Evolutionary conservation across 2,329 filamentous ascomycete genomes (phyloP).

Genomic region (Epichloe baconii): DNA sequence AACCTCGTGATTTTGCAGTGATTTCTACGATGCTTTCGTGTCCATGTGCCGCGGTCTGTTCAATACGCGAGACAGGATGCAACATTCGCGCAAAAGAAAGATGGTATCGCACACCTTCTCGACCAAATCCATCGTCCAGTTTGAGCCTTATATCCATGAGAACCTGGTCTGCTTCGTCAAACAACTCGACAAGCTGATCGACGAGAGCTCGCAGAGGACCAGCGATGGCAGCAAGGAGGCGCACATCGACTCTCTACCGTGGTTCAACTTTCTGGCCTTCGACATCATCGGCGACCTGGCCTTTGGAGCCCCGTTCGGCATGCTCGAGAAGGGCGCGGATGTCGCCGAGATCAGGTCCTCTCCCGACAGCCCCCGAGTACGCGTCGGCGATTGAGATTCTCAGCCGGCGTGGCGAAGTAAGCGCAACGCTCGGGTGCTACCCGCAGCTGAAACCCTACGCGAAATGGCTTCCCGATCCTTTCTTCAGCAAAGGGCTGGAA

Average conservation of each 20-base stretch:
- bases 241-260: conserved; percentile 59
- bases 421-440: conserved; percentile 61
- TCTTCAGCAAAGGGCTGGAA: conserved; percentile 61
- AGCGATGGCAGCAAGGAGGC: conserved; percentile 49
- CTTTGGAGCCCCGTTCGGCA: conserved; percentile 42
- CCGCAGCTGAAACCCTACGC: conserved; percentile 69
- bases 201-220: conserved; percentile 28
- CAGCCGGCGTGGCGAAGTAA: conserved; percentile 79
- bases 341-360: conserved; percentile 58
- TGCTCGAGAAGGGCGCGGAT: conserved; percentile 66
- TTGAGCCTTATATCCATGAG: conserved; percentile 76
- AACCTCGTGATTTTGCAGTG: conserved; percentile 28
- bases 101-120: conserved; percentile 79
- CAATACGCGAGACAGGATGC: conserved; percentile 70
- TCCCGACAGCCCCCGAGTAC: conserved; percentile 46
- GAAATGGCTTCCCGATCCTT: conserved; percentile 66
- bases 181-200: conserved; percentile 55
- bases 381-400: conserved; percentile 76
- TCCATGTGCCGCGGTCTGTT: conserved; percentile 77
- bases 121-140: conserved; percentile 66
- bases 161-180: conserved; percentile 63
- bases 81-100: conserved; percentile 84
- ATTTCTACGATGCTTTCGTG: conserved; percentile 87
- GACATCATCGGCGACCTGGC: conserved; percentile 36
- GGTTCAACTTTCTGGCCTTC: conserved; percentile 50